Percentiles rank a stretch among this genome's conserved stretches.
Evolutionary conservation across 106 monocot genomes (phyloP).

Genomic region (Platanthera guangdongensis): DNA sequence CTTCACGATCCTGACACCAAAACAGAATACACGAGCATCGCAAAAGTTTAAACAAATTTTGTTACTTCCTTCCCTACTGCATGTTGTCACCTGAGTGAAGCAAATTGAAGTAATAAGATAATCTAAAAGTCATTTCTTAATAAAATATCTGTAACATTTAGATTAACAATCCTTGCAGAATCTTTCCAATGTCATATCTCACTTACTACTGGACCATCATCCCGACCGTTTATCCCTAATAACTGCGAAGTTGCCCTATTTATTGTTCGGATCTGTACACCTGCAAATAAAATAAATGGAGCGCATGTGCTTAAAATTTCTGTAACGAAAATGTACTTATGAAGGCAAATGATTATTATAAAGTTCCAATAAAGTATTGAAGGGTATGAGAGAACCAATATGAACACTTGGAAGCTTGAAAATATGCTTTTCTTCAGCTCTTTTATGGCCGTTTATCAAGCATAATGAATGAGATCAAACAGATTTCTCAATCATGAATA

Average conservation of each 20-base stretch:
- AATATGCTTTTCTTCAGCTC: neutral
- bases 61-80: slow-evolving; percentile 53
- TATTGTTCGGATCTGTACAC: slow-evolving; percentile 18
- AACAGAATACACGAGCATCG: slow-evolving; percentile 49
- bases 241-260: slow-evolving; percentile 18
- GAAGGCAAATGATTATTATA: neutral
- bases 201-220: slow-evolving; percentile 23
- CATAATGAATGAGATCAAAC: neutral
- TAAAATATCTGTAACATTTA: neutral
- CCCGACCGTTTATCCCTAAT: slow-evolving; percentile 22
- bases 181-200: neutral
- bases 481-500: slow-evolving; percentile 1
- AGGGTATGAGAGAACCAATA: neutral
- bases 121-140: neutral
- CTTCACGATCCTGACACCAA: slow-evolving; percentile 53
- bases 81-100: slow-evolving; percentile 45
- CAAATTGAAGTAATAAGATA: neutral
- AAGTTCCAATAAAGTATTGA: neutral
- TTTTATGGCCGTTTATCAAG: neutral
- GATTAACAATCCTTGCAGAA: neutral
- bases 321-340: neutral
- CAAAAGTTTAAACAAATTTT: slow-evolving; percentile 35
- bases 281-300: slow-evolving; percentile 12
- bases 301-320: neutral
- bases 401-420: neutral